Base-by-base conservation (phyloP, 177 flowering plant genomes). In the Vitis hybrid region DNA sequence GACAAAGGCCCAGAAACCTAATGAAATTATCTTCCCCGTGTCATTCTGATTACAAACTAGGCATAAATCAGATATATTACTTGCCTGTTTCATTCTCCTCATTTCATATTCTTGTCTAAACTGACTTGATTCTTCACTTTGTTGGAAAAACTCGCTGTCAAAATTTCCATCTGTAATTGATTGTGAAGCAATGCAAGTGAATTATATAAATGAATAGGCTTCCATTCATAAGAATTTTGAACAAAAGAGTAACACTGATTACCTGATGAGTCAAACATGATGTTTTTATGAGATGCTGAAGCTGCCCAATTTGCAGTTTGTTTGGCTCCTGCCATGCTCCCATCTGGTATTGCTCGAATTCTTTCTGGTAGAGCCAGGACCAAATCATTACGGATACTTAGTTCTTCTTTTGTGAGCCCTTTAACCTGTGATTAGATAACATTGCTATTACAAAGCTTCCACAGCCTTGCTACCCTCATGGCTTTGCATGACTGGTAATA, bases 51-150 rank as follows among this genome's bases (percentile, higher is more conserved):
- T 39, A 55, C n/a, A 49, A 2, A 50, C 13, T 50, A 22, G 57
- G 49, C 8, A 13, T 34, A 18, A 51, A 52, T 39, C 39, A 56
- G 14, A 22, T 63, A 39, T 58, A 64, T 58, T 50, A 77, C 81
- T 73, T 79, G 79, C 98, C 94, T 93, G 98, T 71, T 76, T 88
- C 76, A 85, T 80, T 80, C 78, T 91, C 39, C 93, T 80, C 92
- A 88, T 87, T 80, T 91, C 98, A 80, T 85, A 88, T 65, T 91
- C 97, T 55, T 86, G 82, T 75, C 88, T 83, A 74, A 93, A 93
- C 62, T 86, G 86, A 66, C 80, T 84, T 34, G 93, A 85, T 73
- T 89, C 85, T 77, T 88, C 97, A 57, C 76, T 71, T 72, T 87
- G 83, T 55, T 93, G 82, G 66, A 85, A 91, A 71, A 73, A 89